Evolutionary conservation across 176 grass and related monocot species (phyloP), one percentile per base, ranked within the genome.

Genomic region (Calamus simplicifolius): DNA sequence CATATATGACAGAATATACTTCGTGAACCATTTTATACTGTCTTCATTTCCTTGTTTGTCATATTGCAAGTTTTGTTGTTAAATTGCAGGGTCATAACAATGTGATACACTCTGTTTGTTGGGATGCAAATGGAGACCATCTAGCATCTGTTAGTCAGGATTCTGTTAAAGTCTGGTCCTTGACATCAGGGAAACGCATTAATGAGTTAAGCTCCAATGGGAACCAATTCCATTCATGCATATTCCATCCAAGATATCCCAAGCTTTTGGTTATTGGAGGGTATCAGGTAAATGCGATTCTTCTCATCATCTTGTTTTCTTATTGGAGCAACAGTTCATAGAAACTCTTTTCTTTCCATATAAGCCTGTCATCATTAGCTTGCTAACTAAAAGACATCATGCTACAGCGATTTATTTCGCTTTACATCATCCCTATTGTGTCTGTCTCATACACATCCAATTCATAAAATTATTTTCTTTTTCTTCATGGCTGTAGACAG

Each of bases 81-180:
- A 69, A 16, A 70, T 53, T 75, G 48, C 53, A 98, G 93, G 76
- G 68, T 63, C 88, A 92, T 64, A 66, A 75, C 13, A 81, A 59
- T 19, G 90, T 86, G 78, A 72, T 89, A 25, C 80, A 82, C 21
- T 81, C 73, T 26, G 25, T 98, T 25, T 98, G 84, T 73, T 98
- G 93, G 93, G 93, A 98, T 60, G 82, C 82, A 79, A 89, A 49
- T 50, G 93, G 93, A 19, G 84, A 88, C 27, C 79, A 55, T 71
- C 55, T 98, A 67, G 87, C 93, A 4, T 98, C 84, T 59, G 84
- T 64, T 73, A 92, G 93, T 69, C 87, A 98, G 69, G 93, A 92
- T 54, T 75, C 69, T 49, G 78, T 92, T 58, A 92, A 98, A 70
- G 71, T 98, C 18, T 98, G 93, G 93, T 98, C 88, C 0, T 73